phyloP scores from a whole-genome alignment of 345 rosid species.

The Gossypium raimondii region DNA sequence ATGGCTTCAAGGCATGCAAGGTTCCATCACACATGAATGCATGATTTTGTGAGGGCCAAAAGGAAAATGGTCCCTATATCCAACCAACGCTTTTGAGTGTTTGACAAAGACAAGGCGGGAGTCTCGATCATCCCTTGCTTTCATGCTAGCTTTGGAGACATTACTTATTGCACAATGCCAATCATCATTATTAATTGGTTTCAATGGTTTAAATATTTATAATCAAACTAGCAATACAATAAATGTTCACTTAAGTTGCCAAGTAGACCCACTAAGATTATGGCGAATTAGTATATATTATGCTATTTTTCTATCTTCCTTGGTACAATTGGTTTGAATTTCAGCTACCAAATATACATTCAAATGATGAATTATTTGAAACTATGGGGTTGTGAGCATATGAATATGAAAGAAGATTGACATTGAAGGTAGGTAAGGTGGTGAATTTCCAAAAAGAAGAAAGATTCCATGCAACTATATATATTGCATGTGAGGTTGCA shows the following conservation, averaged over 20 bases:
- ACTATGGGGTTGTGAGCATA: too few relatives aligned
- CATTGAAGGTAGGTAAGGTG: too few relatives aligned
- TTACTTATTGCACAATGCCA: not conserved
- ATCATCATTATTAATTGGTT: not conserved
- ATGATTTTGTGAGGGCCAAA: not conserved
- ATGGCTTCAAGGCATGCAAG: not conserved
- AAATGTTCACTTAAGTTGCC: not conserved
- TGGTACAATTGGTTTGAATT: too few relatives aligned
- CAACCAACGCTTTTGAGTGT: slow-evolving; percentile 17
- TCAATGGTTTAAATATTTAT: not conserved
- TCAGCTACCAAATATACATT: too few relatives aligned
- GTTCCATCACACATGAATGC: not conserved
- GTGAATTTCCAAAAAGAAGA: too few relatives aligned
- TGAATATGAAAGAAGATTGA: too few relatives aligned
- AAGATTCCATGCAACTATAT: too few relatives aligned
- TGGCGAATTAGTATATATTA: too few relatives aligned
- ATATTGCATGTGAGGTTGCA: too few relatives aligned
- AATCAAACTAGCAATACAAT: not conserved
- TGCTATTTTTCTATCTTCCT: too few relatives aligned
- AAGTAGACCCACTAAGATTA: too few relatives aligned
- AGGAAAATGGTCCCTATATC: slow-evolving; percentile 22
- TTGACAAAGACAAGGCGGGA: slow-evolving; percentile 17
- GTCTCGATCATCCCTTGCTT: slow-evolving; percentile 12
- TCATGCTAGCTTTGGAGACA: slow-evolving; percentile 11
- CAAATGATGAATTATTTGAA: too few relatives aligned